A percentile compares a stretch with the other conserved stretches of the same genome.
These are phyloP conservation scores for Fusarium mangiferae DNA, from an alignment of 2,329 filamentous ascomycete genomes.

Conservation along the genomic window DNA sequence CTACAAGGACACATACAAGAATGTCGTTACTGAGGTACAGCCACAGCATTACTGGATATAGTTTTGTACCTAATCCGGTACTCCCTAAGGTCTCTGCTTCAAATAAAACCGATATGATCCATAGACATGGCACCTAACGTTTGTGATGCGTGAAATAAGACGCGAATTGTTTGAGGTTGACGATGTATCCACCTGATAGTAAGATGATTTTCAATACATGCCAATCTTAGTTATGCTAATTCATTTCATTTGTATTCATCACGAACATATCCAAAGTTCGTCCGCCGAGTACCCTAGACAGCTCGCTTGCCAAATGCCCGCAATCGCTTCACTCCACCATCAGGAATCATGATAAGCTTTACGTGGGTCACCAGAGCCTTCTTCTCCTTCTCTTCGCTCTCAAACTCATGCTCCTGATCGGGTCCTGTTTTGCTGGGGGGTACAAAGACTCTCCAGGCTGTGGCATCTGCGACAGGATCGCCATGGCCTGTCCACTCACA, in stretches of 20 bases:
- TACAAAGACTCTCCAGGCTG: conserved; percentile 74
- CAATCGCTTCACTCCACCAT: conserved; percentile 91
- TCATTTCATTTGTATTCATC: conserved; percentile 7
- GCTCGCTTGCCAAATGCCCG: conserved; percentile 58
- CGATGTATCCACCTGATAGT: conserved; percentile 3
- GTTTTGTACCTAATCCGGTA: conserved; percentile 11
- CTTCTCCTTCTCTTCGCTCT: conserved; percentile 63
- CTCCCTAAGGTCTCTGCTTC: background rate
- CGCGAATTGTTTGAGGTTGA: conserved; percentile 35
- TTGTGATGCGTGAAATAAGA: conserved; percentile 18
- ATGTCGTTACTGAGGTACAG: conserved; percentile 22
- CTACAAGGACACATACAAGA: background rate
- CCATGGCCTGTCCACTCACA: conserved; percentile 64
- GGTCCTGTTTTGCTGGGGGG: conserved; percentile 75
- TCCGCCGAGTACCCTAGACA: conserved; percentile 24
- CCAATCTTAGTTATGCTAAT: background rate
- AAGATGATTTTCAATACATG: background rate
- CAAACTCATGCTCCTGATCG: conserved; percentile 77
- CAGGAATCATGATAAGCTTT: conserved; percentile 92
- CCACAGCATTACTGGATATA: conserved; percentile 34
- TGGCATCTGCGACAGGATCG: conserved; percentile 66
- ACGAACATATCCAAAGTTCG: background rate
- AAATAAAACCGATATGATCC: background rate
- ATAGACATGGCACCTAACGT: background rate
- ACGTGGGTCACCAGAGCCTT: conserved; percentile 78